Conservation (phyloP, 805 yeast species). For the Wickerhamiella siamensis region DNA sequence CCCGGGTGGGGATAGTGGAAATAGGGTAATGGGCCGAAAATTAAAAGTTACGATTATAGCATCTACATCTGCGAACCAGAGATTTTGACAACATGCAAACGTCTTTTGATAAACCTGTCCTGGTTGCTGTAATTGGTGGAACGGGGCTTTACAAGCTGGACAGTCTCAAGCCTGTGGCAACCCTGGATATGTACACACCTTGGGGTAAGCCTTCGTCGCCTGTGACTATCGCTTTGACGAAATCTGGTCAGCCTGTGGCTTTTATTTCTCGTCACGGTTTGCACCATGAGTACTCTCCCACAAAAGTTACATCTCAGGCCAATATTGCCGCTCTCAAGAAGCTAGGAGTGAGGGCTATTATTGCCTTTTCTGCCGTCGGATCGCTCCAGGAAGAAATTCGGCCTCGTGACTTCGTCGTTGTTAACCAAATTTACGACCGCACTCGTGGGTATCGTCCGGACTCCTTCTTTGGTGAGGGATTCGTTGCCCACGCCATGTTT, state of each 20-base stretch:
- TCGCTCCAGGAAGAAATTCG: slow-evolving; percentile 76
- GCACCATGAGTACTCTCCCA: slow-evolving; percentile 77
- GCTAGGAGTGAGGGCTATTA: slow-evolving; percentile 71
- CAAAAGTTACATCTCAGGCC: slow-evolving; percentile 85
- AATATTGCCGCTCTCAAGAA: slow-evolving; percentile 90
- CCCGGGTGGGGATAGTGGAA: too few species aligned
- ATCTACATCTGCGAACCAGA: neutral
- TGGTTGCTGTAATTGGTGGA: slow-evolving; percentile 88
- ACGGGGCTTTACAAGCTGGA: slow-evolving; percentile 90
- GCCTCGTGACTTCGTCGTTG: slow-evolving; percentile 94
- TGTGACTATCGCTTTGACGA: slow-evolving; percentile 74
- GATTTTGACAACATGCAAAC: neutral
- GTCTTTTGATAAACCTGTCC: slow-evolving; percentile 34
- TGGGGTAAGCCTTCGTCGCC: slow-evolving; percentile 97
- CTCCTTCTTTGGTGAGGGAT: slow-evolving; percentile 79
- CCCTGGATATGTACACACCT: slow-evolving; percentile 73
- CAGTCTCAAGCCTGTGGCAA: slow-evolving; percentile 71
- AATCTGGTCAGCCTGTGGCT: slow-evolving; percentile 70
- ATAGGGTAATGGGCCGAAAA: too few species aligned
- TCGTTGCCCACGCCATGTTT: slow-evolving; percentile 94
- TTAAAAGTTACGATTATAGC: too few species aligned
- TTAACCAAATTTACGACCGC: slow-evolving; percentile 91
- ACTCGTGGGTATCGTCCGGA: slow-evolving; percentile 89
- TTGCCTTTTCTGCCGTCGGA: slow-evolving; percentile 94
- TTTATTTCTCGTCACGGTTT: slow-evolving; percentile 90